Base-by-base conservation (phyloP, 495 filamentous ascomycete species). In the Cercophora newfieldiana region DNA sequence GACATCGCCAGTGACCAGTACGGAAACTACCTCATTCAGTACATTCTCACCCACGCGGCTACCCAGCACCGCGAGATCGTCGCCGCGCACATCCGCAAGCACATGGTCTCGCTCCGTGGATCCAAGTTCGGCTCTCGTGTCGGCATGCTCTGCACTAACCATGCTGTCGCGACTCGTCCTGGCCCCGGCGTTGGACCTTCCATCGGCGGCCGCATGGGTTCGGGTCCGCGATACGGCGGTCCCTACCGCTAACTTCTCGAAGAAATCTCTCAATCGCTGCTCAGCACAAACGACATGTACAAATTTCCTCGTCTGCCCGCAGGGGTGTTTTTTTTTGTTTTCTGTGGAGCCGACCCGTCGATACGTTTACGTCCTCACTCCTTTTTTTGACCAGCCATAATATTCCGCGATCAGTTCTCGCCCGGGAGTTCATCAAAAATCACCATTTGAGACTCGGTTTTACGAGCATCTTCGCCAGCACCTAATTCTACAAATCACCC, bases 1-100 rank as follows among this genome's bases (percentile, higher is more conserved):
- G 96, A 99, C 73, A 97, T 98, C 81, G 91, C 95, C 62, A 95
- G 95, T 67, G 95, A 99, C 73, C 96, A 99, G 78, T 98, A 97
- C 72, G 95, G 95, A 50, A 99, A 99, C 79, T 99, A 99, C 74
- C 85, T 99, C 55, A 92, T 98, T 63, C 95, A 99, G 76, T 97
- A 93, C 86, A 93, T 99, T 73, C 81, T 99, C 67, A 94, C 91
- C 55, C 90, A 97, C 76, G 88, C 92, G 61, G 87, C 89, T 33
- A 82, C 89, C 61, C 91, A 92, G 69, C 95, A 97, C 74, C 91
- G 93, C 67, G 95, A 99, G 73, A 82, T 97, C 64, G 95, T 98
- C 63, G 92, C 94, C 28, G 87, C 85, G 37, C 96, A 99, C 74
- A 94, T 99, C 70, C 89, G 93, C 68, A 99, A 99, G 81, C 95